These are phyloP conservation scores for Elaeis guineensis DNA, from an alignment of 176 grass and related monocot genomes.

Conservation along the genomic window DNA sequence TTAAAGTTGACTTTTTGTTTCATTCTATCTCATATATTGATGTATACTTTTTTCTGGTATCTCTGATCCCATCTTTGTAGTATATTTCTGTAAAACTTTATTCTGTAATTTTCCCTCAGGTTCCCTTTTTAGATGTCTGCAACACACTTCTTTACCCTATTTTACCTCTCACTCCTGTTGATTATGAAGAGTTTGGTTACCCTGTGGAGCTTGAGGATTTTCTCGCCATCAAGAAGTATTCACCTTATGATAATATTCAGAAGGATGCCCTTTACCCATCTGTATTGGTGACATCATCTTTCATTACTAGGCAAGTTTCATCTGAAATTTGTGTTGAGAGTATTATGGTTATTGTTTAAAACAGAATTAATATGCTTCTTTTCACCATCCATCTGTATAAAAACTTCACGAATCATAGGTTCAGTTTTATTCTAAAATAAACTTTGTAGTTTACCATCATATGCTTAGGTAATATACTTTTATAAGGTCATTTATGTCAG, in stretches of 20 bases:
- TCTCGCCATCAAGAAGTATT: slow-evolving; percentile 81
- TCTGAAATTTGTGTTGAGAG: too few species aligned
- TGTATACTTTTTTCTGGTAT: too few species aligned
- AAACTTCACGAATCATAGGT: too few species aligned
- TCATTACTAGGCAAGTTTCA: slow-evolving; percentile 55
- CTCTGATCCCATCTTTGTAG: neutral
- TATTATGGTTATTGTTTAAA: too few species aligned
- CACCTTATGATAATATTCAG: slow-evolving; percentile 93
- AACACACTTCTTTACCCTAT: slow-evolving; percentile 82
- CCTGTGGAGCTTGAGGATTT: slow-evolving; percentile 82
- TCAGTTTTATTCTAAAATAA: too few species aligned
- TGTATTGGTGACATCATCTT: slow-evolving; percentile 86
- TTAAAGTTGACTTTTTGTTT: too few species aligned
- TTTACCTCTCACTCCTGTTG: slow-evolving; percentile 81
- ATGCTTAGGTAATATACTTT: too few species aligned
- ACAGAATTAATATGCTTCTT: too few species aligned
- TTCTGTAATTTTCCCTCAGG: slow-evolving; percentile 35
- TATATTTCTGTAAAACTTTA: neutral
- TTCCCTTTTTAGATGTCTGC: slow-evolving; percentile 92
- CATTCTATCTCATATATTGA: too few species aligned
- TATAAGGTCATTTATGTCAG: too few species aligned
- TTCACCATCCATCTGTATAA: too few species aligned
- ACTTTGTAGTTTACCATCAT: too few species aligned
- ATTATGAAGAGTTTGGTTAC: slow-evolving; percentile 96
- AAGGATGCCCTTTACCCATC: slow-evolving; percentile 79